A percentile compares a stretch with the other conserved stretches of the same genome.
Evolutionary conservation across 495 filamentous ascomycete species (phyloP).

Genomic region (Neurospora sp.): DNA sequence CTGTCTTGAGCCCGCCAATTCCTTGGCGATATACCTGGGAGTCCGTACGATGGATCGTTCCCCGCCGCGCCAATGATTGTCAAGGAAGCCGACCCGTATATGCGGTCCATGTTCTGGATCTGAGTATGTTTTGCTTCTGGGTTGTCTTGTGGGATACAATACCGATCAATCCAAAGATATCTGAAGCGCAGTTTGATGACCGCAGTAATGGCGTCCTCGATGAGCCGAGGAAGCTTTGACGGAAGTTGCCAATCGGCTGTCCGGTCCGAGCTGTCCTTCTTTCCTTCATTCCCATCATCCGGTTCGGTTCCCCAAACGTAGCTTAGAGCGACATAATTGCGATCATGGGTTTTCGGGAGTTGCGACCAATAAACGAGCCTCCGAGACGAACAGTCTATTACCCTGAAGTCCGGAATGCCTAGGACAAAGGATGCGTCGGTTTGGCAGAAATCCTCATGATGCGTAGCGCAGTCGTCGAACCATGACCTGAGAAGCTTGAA

Average conservation of each 20-base stretch:
- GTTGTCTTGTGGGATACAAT: neutral
- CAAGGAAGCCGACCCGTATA: neutral
- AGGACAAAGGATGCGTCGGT: neutral
- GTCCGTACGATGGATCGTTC: neutral
- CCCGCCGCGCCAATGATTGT: neutral
- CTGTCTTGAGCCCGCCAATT: no score
- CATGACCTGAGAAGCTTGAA: neutral
- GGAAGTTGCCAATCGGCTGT: neutral
- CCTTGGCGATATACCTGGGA: neutral
- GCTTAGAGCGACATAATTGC: neutral
- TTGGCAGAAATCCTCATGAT: neutral
- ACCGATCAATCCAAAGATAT: neutral
- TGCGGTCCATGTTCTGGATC: neutral
- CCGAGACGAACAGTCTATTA: neutral
- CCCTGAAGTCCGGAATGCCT: neutral
- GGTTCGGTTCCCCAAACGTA: neutral
- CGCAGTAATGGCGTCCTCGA: neutral
- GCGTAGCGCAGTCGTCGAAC: neutral
- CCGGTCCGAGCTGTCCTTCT: slow-evolving; percentile 6
- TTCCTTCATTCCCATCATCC: neutral
- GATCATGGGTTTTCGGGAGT: neutral
- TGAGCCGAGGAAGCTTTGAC: neutral
- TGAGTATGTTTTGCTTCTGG: neutral
- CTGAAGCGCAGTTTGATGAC: neutral
- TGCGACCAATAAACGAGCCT: neutral